Evolutionary conservation across 306 rosid species (phyloP), one percentile per base, ranked within the genome.

Genomic region (Gastrolobium bilobum): DNA sequence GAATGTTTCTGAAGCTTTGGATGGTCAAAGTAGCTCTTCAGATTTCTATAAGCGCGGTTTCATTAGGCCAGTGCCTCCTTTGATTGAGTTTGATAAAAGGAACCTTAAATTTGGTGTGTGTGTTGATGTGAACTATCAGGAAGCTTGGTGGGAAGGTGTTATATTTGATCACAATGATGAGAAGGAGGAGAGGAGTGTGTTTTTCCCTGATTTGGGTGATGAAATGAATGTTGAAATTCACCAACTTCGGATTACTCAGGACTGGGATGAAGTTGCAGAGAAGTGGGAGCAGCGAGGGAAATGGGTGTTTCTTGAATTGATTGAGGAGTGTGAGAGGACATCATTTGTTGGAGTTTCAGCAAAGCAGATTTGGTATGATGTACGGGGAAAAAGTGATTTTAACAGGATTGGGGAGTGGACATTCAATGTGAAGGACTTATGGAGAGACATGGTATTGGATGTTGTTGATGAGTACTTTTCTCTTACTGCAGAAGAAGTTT

Each of bases 101-200:
- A 80, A 60, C 34, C 81, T 92, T 85, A 77, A 75, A 3, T 92
- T 78, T 67, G 97, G 99, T 73, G 60, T 92, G 4, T 92, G 96
- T 79, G 98, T 95, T 66, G 99, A 92, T 79, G 98, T 82, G 30
- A 47, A 59, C 63, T 57, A 90, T 44, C 48, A 37, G 59, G 99
- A 95, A 6, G 97, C 94, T 54, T 95, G 99, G 99, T 92, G 99
- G 99, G 98, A 95, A 88, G 98, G 99, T 13, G 98, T 95, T 37
- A 63, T 95, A 40, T 91, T 86, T 75, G 99, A 95, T 64, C 89
- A 82, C 1, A 78, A 75, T 79, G 86, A 90, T 33, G 96, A 87
- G 73, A 84, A 43, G 38, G 81, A 87, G 46, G 71, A 88, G 81
- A 84, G 98, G 78, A 82, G 33, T 63, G 61, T 93, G 64, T 91